Evolutionary conservation across 495 filamentous ascomycete species (phyloP), one percentile per base, ranked within the genome.

Genomic region (Mycothermus thermophilus): DNA sequence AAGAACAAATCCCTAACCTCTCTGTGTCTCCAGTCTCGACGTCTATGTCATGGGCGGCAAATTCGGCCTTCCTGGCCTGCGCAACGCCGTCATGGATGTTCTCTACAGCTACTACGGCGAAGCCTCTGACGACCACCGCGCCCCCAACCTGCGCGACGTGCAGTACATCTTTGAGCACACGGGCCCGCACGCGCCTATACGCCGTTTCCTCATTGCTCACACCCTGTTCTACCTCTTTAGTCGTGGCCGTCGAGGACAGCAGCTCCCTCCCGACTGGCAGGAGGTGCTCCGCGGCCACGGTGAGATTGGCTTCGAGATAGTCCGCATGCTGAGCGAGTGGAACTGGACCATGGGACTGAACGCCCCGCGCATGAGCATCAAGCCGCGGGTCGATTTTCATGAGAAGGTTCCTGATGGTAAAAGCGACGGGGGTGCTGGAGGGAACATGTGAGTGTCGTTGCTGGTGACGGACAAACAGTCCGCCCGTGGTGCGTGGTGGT

Each of bases 291-390:
- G 10, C 5, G 13, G 11, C 0, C 12, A 32, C 15, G 18, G 21
- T 19, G 33, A 33, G 8, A 38, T 55, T 12, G 36, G 29, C 9
- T 43, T 14, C 22, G 33, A 35, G 5, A 33, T 53, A 21, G 21
- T 51, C 31, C 14, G 20, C 13, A 55, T 55, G 52, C 40, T 55
- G 3, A 18, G 18, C 26, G 52, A 55, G 14, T 55, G 52, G 52
- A 30, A 32, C 22, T 55, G 47, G 52, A n/a, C 15, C 24, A 50
- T 52, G 27, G 46, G 44, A 8, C 16, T 19, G 10, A 49, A 49
- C 16, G 41, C 42, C 1, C 50, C 50, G 10, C 40, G 33, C 5
- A 55, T 55, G 52, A 40, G 36, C 16, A 41, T 55, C 17, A 46
- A 46, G 32, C n/a, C 37, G 0, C 32, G 50, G 1, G 15, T 21